Conservation (phyloP, 2,329 filamentous ascomycete species). For the Pseudogymnoascus sp. region DNA sequence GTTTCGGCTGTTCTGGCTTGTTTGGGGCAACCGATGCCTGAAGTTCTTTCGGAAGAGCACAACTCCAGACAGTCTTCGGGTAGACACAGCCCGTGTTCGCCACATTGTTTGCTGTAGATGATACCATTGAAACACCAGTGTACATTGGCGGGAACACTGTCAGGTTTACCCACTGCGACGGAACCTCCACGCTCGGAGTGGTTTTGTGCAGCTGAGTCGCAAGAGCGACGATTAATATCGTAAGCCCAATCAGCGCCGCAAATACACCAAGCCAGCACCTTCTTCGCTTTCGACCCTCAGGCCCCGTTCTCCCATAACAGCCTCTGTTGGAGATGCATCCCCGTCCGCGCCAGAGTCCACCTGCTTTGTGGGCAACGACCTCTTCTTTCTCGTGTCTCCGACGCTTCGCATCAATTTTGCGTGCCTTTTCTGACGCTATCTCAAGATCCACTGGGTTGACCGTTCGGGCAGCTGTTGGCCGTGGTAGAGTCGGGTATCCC, state of each 20-base stretch:
- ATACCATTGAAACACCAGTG: constrained; percentile 71
- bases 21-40: constrained; percentile 57
- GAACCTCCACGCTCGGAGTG: constrained; percentile 29
- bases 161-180: constrained; percentile 68
- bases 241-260: constrained; percentile 42
- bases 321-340: constrained; percentile 54
- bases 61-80: constrained; percentile 76
- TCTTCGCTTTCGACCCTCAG: constrained; percentile 55
- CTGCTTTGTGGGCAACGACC: constrained; percentile 44
- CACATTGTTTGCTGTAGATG: constrained; percentile 58
- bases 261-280: constrained; percentile 50
- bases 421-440: constrained; percentile 19
- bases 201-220: constrained; percentile 44
- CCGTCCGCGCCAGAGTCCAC: constrained; percentile 57
- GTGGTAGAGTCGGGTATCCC: constrained; percentile 20
- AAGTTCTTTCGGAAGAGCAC: constrained; percentile 70
- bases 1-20: constrained; percentile 62
- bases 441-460: constrained; percentile 15
- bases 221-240: constrained; percentile 50
- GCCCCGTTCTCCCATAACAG: constrained; percentile 55
- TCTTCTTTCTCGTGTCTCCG: constrained; percentile 60
- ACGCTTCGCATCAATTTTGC: constrained; percentile 33
- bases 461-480: background rate
- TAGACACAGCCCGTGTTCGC: constrained; percentile 62
- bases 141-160: constrained; percentile 82